Evolutionary conservation across 1,139 yeast genomes (phyloP).

Genomic region (Hyphopichia wangnamkhiaoensis): DNA sequence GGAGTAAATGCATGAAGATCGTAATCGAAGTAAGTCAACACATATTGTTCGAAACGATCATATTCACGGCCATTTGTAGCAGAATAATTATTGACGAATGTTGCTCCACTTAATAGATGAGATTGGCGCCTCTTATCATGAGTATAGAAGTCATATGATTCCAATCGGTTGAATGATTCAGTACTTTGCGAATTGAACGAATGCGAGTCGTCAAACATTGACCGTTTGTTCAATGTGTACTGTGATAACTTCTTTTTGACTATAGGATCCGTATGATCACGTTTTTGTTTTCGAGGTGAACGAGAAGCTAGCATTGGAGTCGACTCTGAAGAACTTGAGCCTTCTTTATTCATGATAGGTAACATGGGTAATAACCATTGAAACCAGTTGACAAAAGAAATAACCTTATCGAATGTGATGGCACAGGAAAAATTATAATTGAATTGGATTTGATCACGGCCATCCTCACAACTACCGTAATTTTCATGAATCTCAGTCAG

Average conservation of each 20-base stretch:
- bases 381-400: constrained; percentile 18
- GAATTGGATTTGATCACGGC: too few relatives aligned
- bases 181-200: constrained; percentile 1
- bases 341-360: background rate
- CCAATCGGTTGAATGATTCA: background rate
- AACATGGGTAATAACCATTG: constrained; percentile 23
- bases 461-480: too few relatives aligned
- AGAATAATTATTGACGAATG: background rate
- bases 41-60: constrained; percentile 19
- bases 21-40: constrained; percentile 21
- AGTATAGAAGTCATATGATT: background rate
- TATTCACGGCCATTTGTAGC: constrained; percentile 4
- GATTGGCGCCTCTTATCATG: background rate
- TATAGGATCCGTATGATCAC: background rate
- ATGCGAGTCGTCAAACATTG: constrained; percentile 1
- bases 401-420: too few relatives aligned
- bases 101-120: background rate
- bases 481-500: too few relatives aligned
- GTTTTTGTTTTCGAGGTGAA: background rate
- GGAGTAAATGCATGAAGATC: constrained; percentile 5
- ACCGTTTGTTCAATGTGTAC: constrained; percentile 4
- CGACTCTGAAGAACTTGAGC: too few relatives aligned
- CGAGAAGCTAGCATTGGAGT: background rate
- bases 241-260: constrained; percentile 3
- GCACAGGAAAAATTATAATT: too few relatives aligned